Evolutionary conservation across 73 alveolate species (phyloP), one percentile per base, ranked within the genome.

Genomic region (Stentor roeselii): DNA sequence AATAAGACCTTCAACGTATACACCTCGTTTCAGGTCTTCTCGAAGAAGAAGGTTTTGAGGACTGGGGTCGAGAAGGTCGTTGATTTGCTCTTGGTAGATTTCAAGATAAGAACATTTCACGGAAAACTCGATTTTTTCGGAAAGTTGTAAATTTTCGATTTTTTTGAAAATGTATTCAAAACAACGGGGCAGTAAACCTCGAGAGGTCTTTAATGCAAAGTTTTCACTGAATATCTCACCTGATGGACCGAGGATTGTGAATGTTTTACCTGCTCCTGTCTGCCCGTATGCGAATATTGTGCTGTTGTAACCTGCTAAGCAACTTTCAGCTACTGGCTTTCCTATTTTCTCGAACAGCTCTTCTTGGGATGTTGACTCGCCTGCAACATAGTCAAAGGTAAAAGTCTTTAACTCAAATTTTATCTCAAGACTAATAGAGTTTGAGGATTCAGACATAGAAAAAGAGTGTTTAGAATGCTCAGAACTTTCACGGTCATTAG

Each of bases 221-320:
- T 32, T 41, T 3, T 21, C n/a, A 59, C 37, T 31, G 11, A 34
- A 34, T 1, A 27, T 60, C 21, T 42, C 83, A 14, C 15, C n/a
- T n/a, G 87, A 42, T 31, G 87, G 39, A 27, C 99, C 99, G 50
- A 93, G 90, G 86, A 97, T 96, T 3, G 99, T 97, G 91, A 87
- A 97, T 30, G 99, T 97, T 82, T 97, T 97, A 1, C 99, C 99
- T 37, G 99, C 96, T n/a, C 99, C 99, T 6, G 99, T 97, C 86
- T 97, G 93, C 30, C 99, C 99, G 76, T 97, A 97, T 3, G 99
- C 97, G 91, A 97, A 97, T 6, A 97, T 90, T 31, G 98, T 86
- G 39, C 98, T 98, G 89, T 97, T 97, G 84, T 95, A 95, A 3
- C 99, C 99, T 83, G 93, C 93, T 75, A 95, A 83, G 78, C 96